A percentile compares a stretch with the other conserved stretches of the same genome.
Conservation (phyloP, 2,329 filamentous ascomycete species). For the Scedosporium apiospermum region DNA sequence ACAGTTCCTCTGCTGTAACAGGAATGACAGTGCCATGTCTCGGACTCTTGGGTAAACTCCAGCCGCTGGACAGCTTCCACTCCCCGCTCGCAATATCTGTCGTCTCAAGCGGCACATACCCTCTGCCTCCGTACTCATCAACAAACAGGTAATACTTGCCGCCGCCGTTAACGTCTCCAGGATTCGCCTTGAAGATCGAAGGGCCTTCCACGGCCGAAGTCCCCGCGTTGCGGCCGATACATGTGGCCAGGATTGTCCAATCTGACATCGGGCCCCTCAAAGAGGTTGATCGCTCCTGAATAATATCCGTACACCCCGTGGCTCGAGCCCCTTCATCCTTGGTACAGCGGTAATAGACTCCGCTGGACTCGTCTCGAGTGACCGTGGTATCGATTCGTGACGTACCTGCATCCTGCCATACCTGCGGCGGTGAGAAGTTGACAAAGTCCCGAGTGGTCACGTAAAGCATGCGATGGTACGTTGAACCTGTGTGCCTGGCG, state of each 20-base stretch:
- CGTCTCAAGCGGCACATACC: slow-evolving; percentile 45
- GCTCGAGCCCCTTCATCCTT: slow-evolving; percentile 40
- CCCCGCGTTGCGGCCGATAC: slow-evolving; percentile 41
- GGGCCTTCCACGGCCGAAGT: slow-evolving; percentile 40
- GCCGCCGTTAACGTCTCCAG: slow-evolving; percentile 33
- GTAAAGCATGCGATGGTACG: slow-evolving; percentile 45
- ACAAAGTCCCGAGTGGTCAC: slow-evolving; percentile 39
- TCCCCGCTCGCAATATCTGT: slow-evolving; percentile 34
- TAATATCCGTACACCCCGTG: slow-evolving; percentile 44
- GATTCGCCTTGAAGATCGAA: slow-evolving; percentile 40
- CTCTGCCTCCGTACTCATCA: slow-evolving; percentile 40
- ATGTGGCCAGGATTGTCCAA: slow-evolving; percentile 35
- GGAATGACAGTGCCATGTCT: slow-evolving; percentile 45
- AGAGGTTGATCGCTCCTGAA: slow-evolving; percentile 36
- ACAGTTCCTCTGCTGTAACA: slow-evolving; percentile 35
- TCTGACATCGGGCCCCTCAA: slow-evolving; percentile 28
- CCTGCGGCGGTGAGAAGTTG: slow-evolving; percentile 33
- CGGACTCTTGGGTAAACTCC: slow-evolving; percentile 36
- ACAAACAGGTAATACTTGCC: slow-evolving; percentile 47
- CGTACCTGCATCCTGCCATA: slow-evolving; percentile 42
- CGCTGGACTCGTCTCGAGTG: slow-evolving; percentile 24
- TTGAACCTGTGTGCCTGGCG: slow-evolving; percentile 26
- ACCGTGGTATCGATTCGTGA: slow-evolving; percentile 45
- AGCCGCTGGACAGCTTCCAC: slow-evolving; percentile 36
- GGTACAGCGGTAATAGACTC: slow-evolving; percentile 40